Evolutionary conservation across 2,329 filamentous ascomycete species (phyloP).

Genomic region (Helotiales sp.): DNA sequence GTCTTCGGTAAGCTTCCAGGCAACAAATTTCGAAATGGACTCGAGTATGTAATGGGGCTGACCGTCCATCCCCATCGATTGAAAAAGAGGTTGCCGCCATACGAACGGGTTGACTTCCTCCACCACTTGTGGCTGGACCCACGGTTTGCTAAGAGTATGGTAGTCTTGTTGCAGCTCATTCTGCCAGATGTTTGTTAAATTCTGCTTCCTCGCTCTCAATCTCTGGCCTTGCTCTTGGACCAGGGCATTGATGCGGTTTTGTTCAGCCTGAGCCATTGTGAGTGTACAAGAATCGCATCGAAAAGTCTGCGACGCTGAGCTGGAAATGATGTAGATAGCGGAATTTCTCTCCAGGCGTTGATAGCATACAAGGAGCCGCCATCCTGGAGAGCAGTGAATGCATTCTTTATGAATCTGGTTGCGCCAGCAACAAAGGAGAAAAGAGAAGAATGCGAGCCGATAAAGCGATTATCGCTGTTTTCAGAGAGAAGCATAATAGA

Average conservation of each 20-base stretch:
- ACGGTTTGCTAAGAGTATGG: neutral
- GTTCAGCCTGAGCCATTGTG: neutral
- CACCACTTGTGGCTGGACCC: neutral
- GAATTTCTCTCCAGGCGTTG: neutral
- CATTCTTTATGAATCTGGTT: neutral
- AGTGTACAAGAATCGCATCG: neutral
- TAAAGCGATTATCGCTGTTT: no score
- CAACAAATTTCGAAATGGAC: slow-evolving; percentile 2
- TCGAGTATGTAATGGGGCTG: neutral
- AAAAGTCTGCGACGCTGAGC: neutral
- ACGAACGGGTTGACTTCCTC: neutral
- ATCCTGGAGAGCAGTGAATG: neutral
- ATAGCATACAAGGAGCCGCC: neutral
- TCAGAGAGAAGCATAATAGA: no score
- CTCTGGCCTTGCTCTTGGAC: neutral
- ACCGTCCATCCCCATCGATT: neutral
- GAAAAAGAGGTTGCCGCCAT: neutral
- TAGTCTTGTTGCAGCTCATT: neutral
- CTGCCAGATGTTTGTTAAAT: neutral
- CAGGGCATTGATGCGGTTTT: neutral
- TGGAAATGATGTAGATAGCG: neutral
- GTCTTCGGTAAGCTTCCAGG: no score
- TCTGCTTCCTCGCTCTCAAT: neutral
- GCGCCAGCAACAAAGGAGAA: neutral
- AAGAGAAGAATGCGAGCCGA: neutral